Base-by-base conservation (phyloP, 2,329 filamentous ascomycete species). In the Fusarium xyrophilum region DNA sequence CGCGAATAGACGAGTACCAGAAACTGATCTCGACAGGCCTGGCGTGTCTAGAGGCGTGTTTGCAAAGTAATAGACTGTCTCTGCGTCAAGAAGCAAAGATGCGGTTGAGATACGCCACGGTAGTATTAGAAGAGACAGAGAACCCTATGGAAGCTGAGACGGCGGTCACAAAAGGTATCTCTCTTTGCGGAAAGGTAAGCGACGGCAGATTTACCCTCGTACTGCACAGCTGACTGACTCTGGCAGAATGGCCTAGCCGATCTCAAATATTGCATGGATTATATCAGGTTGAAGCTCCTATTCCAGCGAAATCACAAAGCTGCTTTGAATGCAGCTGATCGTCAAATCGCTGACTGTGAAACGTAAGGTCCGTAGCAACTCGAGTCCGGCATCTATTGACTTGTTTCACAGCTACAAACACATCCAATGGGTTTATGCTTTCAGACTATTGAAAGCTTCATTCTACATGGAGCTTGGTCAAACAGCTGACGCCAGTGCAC, bases 211-310 rank as follows among this genome's bases (percentile, higher is more conserved):
- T 19, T 15, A 25, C 39, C 8, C 19, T 42, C 7, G 15, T 11
- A 23, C 43, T 11, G 14, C 25, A 11, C 6, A 75, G 76, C 73
- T 81, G 77, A 74, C 63, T n/a, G 36, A 35, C 27, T 46, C 27
- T 9, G n/a, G 17, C 25, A 81, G 76, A 78, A 82, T 57, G 79
- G 80, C 12, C 65, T 82, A 60, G 74, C 78, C 28, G 91, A 94
- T 70, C 78, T 93, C 39, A 93, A 92, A 76, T 93, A 93, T 77
- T 88, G 88, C 65, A 92, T 93, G 85, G 87, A 92, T 68, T 92
- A 93, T 75, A 81, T 93, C 19, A 86, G 91, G 61, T 84, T 89
- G 50, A 89, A 91, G 69, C 85, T 91, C 3, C 81, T 92, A 60
- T 92, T 90, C 69, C 89, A 90, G 72, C 86, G 88, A 42, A 93